Base-by-base conservation (phyloP, 2,329 filamentous ascomycete genomes). In the Xylaria sp. region DNA sequence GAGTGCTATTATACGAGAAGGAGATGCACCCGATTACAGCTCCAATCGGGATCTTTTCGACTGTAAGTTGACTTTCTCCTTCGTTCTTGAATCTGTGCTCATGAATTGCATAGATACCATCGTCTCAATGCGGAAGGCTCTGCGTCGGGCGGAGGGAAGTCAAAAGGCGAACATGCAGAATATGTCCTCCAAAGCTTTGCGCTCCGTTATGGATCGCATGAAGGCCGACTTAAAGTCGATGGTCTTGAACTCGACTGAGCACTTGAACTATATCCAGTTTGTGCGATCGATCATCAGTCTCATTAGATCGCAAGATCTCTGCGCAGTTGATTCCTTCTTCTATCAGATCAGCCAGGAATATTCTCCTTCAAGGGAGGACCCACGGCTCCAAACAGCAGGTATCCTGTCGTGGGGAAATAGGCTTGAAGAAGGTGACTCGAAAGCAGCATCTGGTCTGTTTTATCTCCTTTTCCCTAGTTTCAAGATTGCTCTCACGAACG, bases 381-480 rank as follows among this genome's bases (percentile, higher is more conserved):
- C 83, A 2, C 77, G 81, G 44, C 74, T 85, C 3, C 82, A 84
- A 60, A 77, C 80, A 23, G 82, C 83, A 3, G 77, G 76, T 3
- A 81, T 86, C 66, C 67, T 82, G 13, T 79, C 81, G 1, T 85
- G 83, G 67, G 83, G 81, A 0, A 71, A 85, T 37, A 78, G 80
- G 47, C 71, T 86, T 13, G 74, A 75, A 46, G 83, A 85, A 61
- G 79, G 77, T 1, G 82, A 84, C 57, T 66, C 70, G 1, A 76
- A 75, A 35, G 79, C 78, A 3, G 71, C 71, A 4, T 75, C 79
- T 16, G 77, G 79, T 56, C 75, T 85, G 2, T 86, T 85, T 66
- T 80, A 80, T 68, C 82, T 83, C 59, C 73, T 86, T 1, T 80
- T 79, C 67, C 81, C 81, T 64, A 83, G 80, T 69, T 83, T 83